These are phyloP conservation scores for Tagetes patula DNA, from an alignment of 129 eudicot genomes.

Conservation along the genomic window DNA sequence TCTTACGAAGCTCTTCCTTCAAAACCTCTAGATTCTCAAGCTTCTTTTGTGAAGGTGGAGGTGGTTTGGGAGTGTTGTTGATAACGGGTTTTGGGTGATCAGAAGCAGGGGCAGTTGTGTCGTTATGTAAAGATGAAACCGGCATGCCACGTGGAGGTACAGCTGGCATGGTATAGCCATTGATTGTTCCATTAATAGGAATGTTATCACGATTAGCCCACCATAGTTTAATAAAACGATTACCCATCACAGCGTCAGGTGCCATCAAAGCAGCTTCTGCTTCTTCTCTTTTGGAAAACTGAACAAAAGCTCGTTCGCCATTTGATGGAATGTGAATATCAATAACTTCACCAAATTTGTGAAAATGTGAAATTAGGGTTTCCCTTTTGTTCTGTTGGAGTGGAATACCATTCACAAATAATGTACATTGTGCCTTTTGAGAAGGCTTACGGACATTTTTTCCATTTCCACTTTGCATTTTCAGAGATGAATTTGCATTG, in stretches of 20 bases:
- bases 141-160: slow-evolving; percentile 34
- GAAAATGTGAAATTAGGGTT: slow-evolving; percentile 77
- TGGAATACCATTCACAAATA: slow-evolving; percentile 83
- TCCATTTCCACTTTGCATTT: slow-evolving; percentile 48
- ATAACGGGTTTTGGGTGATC: slow-evolving; percentile 52
- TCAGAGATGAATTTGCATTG: slow-evolving; percentile 40
- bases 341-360: slow-evolving; percentile 85
- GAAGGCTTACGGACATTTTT: slow-evolving; percentile 50
- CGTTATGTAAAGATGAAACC: slow-evolving; percentile 41
- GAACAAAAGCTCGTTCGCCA: slow-evolving; percentile 90
- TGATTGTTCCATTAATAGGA: slow-evolving; percentile 52
- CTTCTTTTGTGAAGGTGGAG: slow-evolving; percentile 69
- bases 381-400: slow-evolving; percentile 74
- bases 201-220: slow-evolving; percentile 96
- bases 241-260: slow-evolving; percentile 99
- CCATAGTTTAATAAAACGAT: slow-evolving; percentile 81
- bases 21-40: slow-evolving; percentile 81
- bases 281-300: slow-evolving; percentile 91
- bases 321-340: slow-evolving; percentile 67
- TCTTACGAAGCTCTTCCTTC: slow-evolving; percentile 89
- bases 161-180: slow-evolving; percentile 37
- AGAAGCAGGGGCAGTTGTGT: slow-evolving; percentile 36
- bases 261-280: slow-evolving; percentile 87
- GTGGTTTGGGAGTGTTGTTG: slow-evolving; percentile 46
- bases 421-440: slow-evolving; percentile 78